phyloP scores from a whole-genome alignment of 2,329 filamentous ascomycete species.

The Xylariales sp. region DNA sequence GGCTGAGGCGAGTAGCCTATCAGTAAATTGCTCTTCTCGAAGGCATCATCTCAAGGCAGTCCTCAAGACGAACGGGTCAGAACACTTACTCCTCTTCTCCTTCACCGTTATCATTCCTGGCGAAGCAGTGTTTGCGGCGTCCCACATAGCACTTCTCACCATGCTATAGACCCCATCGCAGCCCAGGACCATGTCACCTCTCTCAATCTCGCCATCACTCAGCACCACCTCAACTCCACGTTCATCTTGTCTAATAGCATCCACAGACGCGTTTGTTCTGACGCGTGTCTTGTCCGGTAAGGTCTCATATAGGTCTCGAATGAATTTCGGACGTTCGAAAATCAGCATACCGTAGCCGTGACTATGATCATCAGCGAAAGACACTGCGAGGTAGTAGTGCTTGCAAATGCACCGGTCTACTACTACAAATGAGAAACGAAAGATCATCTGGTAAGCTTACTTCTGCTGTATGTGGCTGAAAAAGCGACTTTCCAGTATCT shows the following conservation, averaged over 20 bases:
- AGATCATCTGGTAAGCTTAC: not conserved
- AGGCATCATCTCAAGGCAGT: no score
- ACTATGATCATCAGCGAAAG: conserved; percentile 1
- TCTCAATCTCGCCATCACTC: conserved; percentile 10
- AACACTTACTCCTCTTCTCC: conserved; percentile 12
- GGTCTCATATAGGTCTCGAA: conserved; percentile 4
- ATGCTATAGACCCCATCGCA: conserved; percentile 14
- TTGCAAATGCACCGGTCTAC: not conserved
- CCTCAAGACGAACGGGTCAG: no score
- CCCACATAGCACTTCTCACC: conserved; percentile 18
- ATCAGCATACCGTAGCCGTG: not conserved
- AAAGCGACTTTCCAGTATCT: conserved; percentile 4
- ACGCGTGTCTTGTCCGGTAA: conserved; percentile 7
- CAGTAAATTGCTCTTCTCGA: not conserved
- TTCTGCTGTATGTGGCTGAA: conserved; percentile 1
- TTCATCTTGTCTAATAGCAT: conserved; percentile 1
- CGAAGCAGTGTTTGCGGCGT: conserved; percentile 13
- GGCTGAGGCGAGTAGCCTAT: not conserved
- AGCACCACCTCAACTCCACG: conserved; percentile 12
- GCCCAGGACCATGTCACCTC: conserved; percentile 13
- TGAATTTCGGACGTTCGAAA: conserved; percentile 3
- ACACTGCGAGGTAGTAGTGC: not conserved
- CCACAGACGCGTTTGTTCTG: conserved; percentile 1
- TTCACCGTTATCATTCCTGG: conserved; percentile 13
- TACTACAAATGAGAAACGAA: not conserved